phyloP scores from a whole-genome alignment of 1,139 yeast genomes.

The Yamadazyma epiphylla region DNA sequence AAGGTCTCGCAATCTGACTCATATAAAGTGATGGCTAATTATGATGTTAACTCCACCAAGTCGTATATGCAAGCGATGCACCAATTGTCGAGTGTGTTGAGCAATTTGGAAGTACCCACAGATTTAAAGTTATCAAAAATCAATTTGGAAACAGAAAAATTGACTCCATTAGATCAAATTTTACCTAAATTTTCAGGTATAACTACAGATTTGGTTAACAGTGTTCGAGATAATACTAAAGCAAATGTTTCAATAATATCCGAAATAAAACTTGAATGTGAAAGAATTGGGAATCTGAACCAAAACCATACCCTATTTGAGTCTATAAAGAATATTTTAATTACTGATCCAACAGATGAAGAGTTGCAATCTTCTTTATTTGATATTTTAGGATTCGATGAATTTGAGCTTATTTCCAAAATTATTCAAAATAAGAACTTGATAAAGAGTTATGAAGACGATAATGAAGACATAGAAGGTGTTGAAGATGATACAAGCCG shows the following conservation, averaged over 20 bases:
- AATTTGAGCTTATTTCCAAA: constrained; percentile 71
- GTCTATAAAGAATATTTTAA: constrained; percentile 23
- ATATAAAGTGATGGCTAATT: constrained; percentile 13
- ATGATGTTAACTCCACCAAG: constrained; percentile 59
- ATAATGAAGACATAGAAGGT: not conserved
- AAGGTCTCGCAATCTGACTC: not conserved
- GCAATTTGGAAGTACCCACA: constrained; percentile 22
- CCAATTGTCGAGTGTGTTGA: constrained; percentile 51
- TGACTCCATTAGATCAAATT: constrained; percentile 24
- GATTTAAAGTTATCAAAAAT: constrained; percentile 24
- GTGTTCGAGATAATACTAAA: constrained; percentile 18
- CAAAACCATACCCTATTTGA: constrained; percentile 20
- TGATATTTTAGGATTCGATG: constrained; percentile 82
- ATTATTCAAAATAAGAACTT: constrained; percentile 51
- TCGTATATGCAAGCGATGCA: constrained; percentile 79
- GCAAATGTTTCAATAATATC: constrained; percentile 9
- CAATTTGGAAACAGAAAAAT: constrained; percentile 28
- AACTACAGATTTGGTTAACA: constrained; percentile 28
- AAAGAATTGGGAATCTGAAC: constrained; percentile 22
- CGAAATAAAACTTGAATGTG: constrained; percentile 26
- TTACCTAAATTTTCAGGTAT: constrained; percentile 28
- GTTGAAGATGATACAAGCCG: constrained; percentile 8
- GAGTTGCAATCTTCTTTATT: constrained; percentile 65
- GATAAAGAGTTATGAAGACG: constrained; percentile 8
- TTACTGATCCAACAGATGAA: constrained; percentile 44